Evolutionary conservation across 768 basidiomycete genomes (phyloP).

Genomic region (Collybia mongolica): DNA sequence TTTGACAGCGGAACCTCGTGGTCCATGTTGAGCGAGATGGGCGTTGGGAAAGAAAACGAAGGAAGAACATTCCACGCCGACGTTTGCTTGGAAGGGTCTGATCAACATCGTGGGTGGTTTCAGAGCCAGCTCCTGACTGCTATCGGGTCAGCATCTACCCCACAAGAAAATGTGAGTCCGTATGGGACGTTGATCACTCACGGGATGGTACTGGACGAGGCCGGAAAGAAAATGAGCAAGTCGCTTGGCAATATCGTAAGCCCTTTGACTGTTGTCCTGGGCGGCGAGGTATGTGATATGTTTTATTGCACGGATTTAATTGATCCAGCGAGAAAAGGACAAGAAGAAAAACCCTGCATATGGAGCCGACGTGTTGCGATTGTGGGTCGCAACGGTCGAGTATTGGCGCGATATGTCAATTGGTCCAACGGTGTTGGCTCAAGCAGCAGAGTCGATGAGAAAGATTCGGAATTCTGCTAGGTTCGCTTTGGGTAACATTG

Average conservation of each 20-base stretch:
- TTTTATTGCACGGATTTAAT: neutral
- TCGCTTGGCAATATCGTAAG: conserved; percentile 89
- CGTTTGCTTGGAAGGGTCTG: conserved; percentile 91
- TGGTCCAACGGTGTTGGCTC: conserved; percentile 72
- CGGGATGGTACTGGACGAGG: conserved; percentile 92
- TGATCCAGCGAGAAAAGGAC: conserved; percentile 38
- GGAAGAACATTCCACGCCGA: conserved; percentile 59
- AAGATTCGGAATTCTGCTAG: conserved; percentile 86
- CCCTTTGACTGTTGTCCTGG: conserved; percentile 78
- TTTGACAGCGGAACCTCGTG: conserved; percentile 97
- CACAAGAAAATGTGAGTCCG: conserved; percentile 40
- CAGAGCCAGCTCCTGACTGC: conserved; percentile 91
- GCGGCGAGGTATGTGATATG: conserved; percentile 58
- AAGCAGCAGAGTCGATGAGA: conserved; percentile 72
- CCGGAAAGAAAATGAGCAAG: conserved; percentile 97
- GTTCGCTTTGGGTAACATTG: conserved; percentile 83
- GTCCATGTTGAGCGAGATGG: conserved; percentile 63
- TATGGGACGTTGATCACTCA: conserved; percentile 89
- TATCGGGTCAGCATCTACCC: conserved; percentile 45
- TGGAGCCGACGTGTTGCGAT: conserved; percentile 81
- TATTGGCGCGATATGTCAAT: conserved; percentile 89
- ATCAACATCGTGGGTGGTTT: conserved; percentile 99
- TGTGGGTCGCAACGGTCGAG: conserved; percentile 92
- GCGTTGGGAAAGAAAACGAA: conserved; percentile 23
- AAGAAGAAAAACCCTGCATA: conserved; percentile 73